Evolutionary conservation across 1,139 yeast species (phyloP).

Genomic region (Pichia sp.): DNA sequence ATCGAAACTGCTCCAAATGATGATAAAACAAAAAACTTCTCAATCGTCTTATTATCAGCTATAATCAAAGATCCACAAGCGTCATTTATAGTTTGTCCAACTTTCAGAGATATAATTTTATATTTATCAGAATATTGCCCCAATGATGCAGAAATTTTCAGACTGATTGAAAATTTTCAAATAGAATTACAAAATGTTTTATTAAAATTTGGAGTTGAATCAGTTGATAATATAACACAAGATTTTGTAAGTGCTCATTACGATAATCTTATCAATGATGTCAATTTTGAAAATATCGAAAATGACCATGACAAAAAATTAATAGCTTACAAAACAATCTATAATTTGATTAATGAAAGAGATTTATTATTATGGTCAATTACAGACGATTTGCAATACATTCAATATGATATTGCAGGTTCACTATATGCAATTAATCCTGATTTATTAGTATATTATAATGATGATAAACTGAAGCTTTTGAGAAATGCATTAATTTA

Average conservation of each 20-base stretch:
- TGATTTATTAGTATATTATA: conserved; percentile 4
- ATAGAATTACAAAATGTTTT: not conserved
- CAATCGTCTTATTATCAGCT: too few relatives aligned
- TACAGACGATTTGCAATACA: conserved; percentile 5
- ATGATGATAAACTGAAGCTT: conserved; percentile 2
- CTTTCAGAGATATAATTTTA: too few relatives aligned
- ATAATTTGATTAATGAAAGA: not conserved
- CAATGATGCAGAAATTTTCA: too few relatives aligned
- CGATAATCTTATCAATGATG: conserved; percentile 1
- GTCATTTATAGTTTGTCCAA: too few relatives aligned
- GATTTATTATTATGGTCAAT: conserved; percentile 5
- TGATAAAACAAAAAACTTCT: too few relatives aligned
- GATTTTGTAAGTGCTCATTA: conserved; percentile 4
- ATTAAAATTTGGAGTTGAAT: not conserved
- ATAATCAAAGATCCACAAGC: too few relatives aligned
- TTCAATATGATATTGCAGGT: conserved; percentile 9
- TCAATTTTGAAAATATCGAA: not conserved
- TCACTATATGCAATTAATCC: conserved; percentile 9
- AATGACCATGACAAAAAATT: not conserved
- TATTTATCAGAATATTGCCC: too few relatives aligned
- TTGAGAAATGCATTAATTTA: conserved; percentile 3
- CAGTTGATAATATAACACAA: conserved; percentile 2
- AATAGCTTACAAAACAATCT: not conserved
- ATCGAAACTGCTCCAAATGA: too few relatives aligned
- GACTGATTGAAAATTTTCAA: not conserved